phyloP scores from a whole-genome alignment of 2,329 filamentous ascomycete genomes.

The Colletotrichum abscissum region DNA sequence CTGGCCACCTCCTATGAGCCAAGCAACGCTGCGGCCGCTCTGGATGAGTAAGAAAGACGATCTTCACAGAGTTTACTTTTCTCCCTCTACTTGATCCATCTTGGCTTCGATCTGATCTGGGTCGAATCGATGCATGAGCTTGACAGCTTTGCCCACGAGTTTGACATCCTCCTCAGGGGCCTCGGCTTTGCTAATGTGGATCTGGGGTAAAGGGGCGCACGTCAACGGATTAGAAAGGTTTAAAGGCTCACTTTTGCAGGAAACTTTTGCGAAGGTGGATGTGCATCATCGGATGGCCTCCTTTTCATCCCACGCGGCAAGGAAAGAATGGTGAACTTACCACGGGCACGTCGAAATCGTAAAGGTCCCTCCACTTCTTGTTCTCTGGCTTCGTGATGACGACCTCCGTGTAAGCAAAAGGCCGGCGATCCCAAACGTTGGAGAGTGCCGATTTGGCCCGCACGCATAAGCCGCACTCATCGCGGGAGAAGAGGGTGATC shows the following conservation, averaged over 20 bases:
- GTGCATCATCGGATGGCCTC: constrained; percentile 1
- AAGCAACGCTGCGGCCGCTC: constrained; percentile 10
- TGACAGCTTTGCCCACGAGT: constrained; percentile 69
- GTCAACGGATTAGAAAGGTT: neutral
- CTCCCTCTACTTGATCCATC: constrained; percentile 71
- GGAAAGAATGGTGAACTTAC: constrained; percentile 58
- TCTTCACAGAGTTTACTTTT: constrained; percentile 10
- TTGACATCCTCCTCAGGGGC: constrained; percentile 63
- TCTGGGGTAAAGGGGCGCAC: constrained; percentile 49
- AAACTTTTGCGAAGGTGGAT: neutral
- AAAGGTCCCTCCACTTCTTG: constrained; percentile 76
- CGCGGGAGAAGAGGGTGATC: constrained; percentile 81
- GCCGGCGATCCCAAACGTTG: constrained; percentile 73
- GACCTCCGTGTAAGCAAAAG: constrained; percentile 76
- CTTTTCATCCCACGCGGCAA: neutral
- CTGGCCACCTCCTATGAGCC: neutral
- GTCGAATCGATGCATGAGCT: constrained; percentile 84
- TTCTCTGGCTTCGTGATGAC: constrained; percentile 74
- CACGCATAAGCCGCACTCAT: constrained; percentile 77
- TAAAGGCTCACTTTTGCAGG: neutral
- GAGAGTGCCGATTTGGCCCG: constrained; percentile 76
- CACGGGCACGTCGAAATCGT: constrained; percentile 86
- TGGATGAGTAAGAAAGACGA: neutral
- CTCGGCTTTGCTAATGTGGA: constrained; percentile 70
- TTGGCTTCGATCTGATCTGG: constrained; percentile 72